Conservation (phyloP, 1,284 basidiomycete species). For the Xerocomus subilludens region DNA sequence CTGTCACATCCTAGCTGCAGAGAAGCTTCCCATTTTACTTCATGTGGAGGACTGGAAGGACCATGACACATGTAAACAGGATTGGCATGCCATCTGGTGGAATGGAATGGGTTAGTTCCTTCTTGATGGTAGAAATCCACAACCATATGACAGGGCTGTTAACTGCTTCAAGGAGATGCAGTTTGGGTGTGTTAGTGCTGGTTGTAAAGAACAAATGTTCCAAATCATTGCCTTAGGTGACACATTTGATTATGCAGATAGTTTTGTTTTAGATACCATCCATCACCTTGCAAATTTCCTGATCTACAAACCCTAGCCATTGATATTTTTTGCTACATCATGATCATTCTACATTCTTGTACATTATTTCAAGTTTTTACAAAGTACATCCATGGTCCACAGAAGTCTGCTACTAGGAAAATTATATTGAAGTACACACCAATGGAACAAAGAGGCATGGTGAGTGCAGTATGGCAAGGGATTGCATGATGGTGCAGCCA, state of each 20-base stretch:
- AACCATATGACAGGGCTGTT: not conserved
- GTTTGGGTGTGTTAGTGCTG: not conserved
- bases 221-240: not conserved
- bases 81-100: not conserved
- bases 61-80: not conserved
- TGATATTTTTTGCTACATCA: not conserved
- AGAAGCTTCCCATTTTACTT: not conserved
- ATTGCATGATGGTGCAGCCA: too few relatives aligned
- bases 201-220: not conserved
- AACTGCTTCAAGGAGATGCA: not conserved
- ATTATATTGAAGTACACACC: too few relatives aligned
- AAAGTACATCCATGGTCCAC: too few relatives aligned
- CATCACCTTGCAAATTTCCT: not conserved
- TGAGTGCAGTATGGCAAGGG: not conserved
- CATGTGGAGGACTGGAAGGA: not conserved
- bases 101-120: not conserved
- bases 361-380: too few relatives aligned
- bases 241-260: not conserved
- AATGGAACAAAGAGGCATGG: too few relatives aligned
- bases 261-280: not conserved
- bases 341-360: too few relatives aligned
- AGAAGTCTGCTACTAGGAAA: too few relatives aligned
- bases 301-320: not conserved
- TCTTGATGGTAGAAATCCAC: not conserved
- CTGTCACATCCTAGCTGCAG: not conserved